These are phyloP conservation scores for Microbotryomycetes sp. DNA, from an alignment of 1,284 basidiomycete species.

Conservation along the genomic window DNA sequence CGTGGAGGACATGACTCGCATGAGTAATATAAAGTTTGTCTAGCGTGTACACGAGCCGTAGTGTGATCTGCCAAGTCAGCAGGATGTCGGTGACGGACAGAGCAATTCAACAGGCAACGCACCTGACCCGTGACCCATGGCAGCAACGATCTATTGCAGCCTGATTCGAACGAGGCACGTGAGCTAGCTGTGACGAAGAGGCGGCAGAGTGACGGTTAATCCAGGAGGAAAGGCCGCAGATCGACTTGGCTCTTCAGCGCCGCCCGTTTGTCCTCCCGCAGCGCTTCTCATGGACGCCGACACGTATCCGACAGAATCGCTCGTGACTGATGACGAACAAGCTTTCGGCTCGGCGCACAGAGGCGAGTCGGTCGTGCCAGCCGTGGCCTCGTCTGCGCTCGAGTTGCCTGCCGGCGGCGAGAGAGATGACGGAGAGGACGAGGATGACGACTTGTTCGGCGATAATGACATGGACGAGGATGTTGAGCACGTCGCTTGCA, in stretches of 20 bases:
- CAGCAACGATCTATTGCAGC: too few relatives aligned
- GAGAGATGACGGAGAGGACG: constrained; percentile 50
- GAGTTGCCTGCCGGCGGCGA: constrained; percentile 37
- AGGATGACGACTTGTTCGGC: constrained; percentile 69
- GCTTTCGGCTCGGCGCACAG: background rate
- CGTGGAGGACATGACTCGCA: too few relatives aligned
- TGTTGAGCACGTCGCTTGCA: constrained; percentile 32
- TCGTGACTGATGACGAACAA: background rate
- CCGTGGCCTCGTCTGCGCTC: background rate
- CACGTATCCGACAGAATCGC: background rate
- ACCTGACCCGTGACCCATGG: background rate
- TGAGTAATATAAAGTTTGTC: constrained; percentile 29
- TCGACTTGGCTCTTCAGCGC: too few relatives aligned
- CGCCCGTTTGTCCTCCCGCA: too few relatives aligned
- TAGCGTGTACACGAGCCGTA: background rate
- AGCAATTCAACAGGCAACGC: too few relatives aligned
- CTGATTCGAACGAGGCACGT: too few relatives aligned
- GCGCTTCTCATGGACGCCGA: background rate
- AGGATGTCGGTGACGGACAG: too few relatives aligned
- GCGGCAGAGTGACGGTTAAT: too few relatives aligned
- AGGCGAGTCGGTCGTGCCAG: background rate
- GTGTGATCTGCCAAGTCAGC: too few relatives aligned
- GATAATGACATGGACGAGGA: constrained; percentile 58
- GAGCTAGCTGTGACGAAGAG: too few relatives aligned
- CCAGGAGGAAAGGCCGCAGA: too few relatives aligned